A percentile compares a stretch with the other conserved stretches of the same genome.
phyloP scores from a whole-genome alignment of 2,329 filamentous ascomycete species.

The Scedosporium dehoogii region DNA sequence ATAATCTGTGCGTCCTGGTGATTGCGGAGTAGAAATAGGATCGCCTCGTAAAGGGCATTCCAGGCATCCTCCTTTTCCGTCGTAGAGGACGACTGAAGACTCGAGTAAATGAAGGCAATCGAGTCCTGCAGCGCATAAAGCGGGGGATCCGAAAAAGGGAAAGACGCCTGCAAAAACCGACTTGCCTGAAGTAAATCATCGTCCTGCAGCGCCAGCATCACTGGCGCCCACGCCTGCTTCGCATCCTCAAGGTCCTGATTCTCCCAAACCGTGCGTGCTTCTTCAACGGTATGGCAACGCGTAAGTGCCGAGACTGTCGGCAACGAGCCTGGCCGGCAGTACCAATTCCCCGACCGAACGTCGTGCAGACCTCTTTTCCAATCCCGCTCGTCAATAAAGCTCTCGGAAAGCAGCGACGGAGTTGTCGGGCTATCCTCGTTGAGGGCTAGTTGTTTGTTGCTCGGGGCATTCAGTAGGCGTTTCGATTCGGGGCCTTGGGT shows the following conservation, averaged over 20 bases:
- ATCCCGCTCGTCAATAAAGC: background rate
- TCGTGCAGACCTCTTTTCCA: background rate
- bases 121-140: background rate
- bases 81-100: background rate
- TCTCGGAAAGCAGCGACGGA: background rate
- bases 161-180: constrained; percentile 10
- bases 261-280: background rate
- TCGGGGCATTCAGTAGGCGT: background rate
- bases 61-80: background rate
- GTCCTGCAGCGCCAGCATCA: constrained; percentile 2
- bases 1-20: constrained; percentile 15
- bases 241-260: background rate
- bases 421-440: background rate
- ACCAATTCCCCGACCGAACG: background rate
- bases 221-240: background rate
- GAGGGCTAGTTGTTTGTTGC: background rate
- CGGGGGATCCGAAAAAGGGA: background rate
- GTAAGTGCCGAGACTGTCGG: background rate
- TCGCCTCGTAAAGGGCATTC: constrained; percentile 17
- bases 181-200: constrained; percentile 3
- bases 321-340: background rate
- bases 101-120: background rate
- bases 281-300: background rate
- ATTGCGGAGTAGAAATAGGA: constrained; percentile 6
- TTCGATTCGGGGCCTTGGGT: background rate